Evolutionary conservation across 495 filamentous ascomycete genomes (phyloP), one percentile per base, ranked within the genome.

Genomic region (Penicillium arizonense): DNA sequence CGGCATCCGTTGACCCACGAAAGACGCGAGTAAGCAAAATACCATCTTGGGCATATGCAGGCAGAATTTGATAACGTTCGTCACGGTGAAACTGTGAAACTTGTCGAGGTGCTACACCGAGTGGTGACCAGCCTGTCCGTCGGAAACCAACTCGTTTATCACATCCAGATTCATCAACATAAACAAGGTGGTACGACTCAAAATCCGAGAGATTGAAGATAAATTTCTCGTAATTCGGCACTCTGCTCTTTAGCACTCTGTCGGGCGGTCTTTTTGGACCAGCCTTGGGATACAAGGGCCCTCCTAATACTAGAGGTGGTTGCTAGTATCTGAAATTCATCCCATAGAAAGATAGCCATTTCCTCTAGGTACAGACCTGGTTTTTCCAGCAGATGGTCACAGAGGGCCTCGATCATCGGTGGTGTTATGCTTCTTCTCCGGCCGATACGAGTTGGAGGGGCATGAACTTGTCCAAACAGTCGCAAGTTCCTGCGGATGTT

Each of bases 31-130:
- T 50, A 4, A 69, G 38, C 16, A 71, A 14, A 14, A 74, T 59
- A 11, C 74, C 64, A 53, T 73, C 67, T 46, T 71, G 53, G 42
- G 57, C 55, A 62, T 76, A 76, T 21, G 64, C 67, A 14, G 64
- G 68, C 44, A 74, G 54, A 16, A 76, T 75, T 45, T 76, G 62
- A 35, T 68, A 65, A 34, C 68, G 44, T 39, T 69, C 33, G 16
- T 58, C 57, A 32, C 63, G 62, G 20, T 69, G 46, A 35, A 71
- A 67, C 18, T 51, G 18, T 20, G 60, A 52, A 34, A 72, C 55
- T 52, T 77, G 47, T 10, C 69, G 50, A 9, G 63, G 68, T 12
- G 59, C 61, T 28, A 61, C 51, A 7, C 67, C 61, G 33, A 52
- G 30, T 9, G 69, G 61, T 23, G 69, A 63, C 69, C 55, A 70